Evolutionary conservation across 2,329 filamentous ascomycete genomes (phyloP).

Genomic region (Teratosphaeria nubilosa): DNA sequence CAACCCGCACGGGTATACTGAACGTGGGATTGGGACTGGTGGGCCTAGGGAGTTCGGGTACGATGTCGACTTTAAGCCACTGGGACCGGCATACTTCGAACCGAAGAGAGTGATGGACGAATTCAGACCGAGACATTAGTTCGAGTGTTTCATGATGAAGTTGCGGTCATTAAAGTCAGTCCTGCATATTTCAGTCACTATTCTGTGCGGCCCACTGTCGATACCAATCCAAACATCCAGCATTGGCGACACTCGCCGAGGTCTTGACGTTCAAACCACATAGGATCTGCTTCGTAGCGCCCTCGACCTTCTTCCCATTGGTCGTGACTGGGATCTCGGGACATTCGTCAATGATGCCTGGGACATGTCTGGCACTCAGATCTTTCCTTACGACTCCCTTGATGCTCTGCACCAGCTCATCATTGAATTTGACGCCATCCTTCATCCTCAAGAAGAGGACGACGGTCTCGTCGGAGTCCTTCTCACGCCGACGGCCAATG

Average conservation of each 20-base stretch:
- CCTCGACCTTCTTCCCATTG: conserved; percentile 98
- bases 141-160: too few relatives aligned
- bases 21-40: conserved; percentile 40
- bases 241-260: conserved; percentile 87
- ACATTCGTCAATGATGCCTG: conserved; percentile 69
- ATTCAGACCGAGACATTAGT: conserved; percentile 18
- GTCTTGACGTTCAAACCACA: conserved; percentile 80
- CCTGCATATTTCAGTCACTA: neutral
- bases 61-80: conserved; percentile 38
- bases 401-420: conserved; percentile 53
- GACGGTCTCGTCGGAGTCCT: conserved; percentile 75
- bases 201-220: conserved; percentile 56
- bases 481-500: conserved; percentile 61
- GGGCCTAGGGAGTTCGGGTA: conserved; percentile 42
- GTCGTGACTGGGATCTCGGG: conserved; percentile 82
- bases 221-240: conserved; percentile 82
- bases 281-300: conserved; percentile 90
- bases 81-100: conserved; percentile 42
- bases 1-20: conserved; percentile 44
- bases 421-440: conserved; percentile 45
- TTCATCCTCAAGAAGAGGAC: conserved; percentile 78
- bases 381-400: conserved; percentile 61
- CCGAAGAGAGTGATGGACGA: conserved; percentile 46
- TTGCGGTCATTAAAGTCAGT: neutral
- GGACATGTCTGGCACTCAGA: conserved; percentile 82